Evolutionary conservation across 2,329 filamentous ascomycete species (phyloP).

Genomic region (Cladosporium sp.): DNA sequence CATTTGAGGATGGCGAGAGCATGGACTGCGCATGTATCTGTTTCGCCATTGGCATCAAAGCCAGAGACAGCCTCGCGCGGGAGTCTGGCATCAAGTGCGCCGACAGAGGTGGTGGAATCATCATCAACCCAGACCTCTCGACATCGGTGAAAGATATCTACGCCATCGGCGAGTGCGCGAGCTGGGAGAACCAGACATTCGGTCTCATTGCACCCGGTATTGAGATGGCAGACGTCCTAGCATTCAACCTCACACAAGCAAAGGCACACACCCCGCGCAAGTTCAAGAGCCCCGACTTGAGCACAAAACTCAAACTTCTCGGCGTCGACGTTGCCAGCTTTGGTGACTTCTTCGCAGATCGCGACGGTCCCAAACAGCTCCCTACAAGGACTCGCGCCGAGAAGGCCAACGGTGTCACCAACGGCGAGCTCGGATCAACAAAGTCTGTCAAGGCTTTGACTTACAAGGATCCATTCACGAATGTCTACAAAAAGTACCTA

Average conservation of each 20-base stretch:
- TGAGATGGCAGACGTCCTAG: slow-evolving; percentile 89
- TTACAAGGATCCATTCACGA: slow-evolving; percentile 84
- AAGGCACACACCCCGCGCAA: slow-evolving; percentile 67
- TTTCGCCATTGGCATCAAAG: slow-evolving; percentile 85
- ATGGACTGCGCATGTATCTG: slow-evolving; percentile 80
- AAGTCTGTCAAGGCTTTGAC: slow-evolving; percentile 74
- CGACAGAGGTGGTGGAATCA: slow-evolving; percentile 72
- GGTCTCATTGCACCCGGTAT: slow-evolving; percentile 87
- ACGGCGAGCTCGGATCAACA: slow-evolving; percentile 58
- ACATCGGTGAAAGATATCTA: slow-evolving; percentile 76
- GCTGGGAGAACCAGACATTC: slow-evolving; percentile 83
- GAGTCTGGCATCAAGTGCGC: slow-evolving; percentile 71
- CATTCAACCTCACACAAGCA: slow-evolving; percentile 87
- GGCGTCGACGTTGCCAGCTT: slow-evolving; percentile 92
- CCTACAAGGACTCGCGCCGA: slow-evolving; percentile 57
- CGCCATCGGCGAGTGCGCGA: slow-evolving; percentile 88
- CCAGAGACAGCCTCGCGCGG: slow-evolving; percentile 75
- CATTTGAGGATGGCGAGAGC: slow-evolving; percentile 77
- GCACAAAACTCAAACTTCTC: slow-evolving; percentile 86
- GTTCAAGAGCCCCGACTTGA: slow-evolving; percentile 83
- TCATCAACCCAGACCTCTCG: slow-evolving; percentile 66
- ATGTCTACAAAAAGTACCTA: slow-evolving; percentile 91
- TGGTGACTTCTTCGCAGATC: slow-evolving; percentile 89
- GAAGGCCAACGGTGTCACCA: slow-evolving; percentile 51
- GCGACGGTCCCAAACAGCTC: slow-evolving; percentile 76